Conservation (phyloP, 805 yeast genomes). For the Cyberlindnera maritima region DNA sequence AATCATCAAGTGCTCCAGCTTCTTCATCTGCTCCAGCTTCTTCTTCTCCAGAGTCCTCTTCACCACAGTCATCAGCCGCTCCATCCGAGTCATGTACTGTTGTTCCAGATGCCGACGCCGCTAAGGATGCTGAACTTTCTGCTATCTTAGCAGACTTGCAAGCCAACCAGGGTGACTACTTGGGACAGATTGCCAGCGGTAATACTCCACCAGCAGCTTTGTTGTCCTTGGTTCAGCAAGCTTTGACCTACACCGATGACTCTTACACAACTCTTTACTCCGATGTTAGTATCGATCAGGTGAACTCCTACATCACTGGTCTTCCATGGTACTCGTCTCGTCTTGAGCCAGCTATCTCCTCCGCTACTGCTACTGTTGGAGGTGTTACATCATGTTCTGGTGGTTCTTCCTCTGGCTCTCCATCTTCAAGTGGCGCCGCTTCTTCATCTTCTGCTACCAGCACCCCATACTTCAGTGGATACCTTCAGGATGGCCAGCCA, state of each 20-base stretch:
- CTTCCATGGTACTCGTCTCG: conserved; percentile 33
- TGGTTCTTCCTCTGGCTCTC: background rate
- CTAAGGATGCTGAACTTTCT: conserved; percentile 5
- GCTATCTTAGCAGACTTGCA: conserved; percentile 19
- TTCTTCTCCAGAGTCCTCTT: conserved; percentile 1
- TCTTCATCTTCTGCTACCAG: conserved; percentile 18
- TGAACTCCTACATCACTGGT: conserved; percentile 29
- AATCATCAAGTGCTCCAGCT: background rate
- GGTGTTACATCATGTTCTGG: conserved; percentile 3
- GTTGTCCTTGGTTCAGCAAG: conserved; percentile 26
- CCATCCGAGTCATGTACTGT: conserved; percentile 1
- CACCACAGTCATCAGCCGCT: background rate
- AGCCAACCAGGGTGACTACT: conserved; percentile 19
- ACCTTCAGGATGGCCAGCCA: conserved; percentile 33
- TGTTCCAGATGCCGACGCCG: conserved; percentile 1
- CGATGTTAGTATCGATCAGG: conserved; percentile 25
- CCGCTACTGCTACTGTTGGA: conserved; percentile 13
- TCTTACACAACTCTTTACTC: conserved; percentile 32
- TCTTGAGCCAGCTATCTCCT: conserved; percentile 13
- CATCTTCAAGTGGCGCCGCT: conserved; percentile 9
- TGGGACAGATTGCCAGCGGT: conserved; percentile 19
- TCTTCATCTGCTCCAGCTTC: background rate
- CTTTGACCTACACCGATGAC: conserved; percentile 32
- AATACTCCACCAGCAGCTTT: conserved; percentile 30
- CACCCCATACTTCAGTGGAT: background rate